Evolutionary conservation across 257 asterid species (phyloP).

Genomic region (Solanum bulbocastanum): DNA sequence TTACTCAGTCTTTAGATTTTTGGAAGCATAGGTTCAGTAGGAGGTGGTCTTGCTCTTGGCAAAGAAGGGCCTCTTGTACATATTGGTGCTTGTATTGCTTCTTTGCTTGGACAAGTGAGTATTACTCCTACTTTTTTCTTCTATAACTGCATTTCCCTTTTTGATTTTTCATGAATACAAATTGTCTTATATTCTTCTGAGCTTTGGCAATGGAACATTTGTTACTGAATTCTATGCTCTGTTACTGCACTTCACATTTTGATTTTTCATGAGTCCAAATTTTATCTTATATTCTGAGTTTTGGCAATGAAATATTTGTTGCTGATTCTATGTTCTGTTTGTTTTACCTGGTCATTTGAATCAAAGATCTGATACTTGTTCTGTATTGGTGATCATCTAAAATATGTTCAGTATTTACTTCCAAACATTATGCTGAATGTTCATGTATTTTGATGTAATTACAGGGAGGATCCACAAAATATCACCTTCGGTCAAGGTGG

Average conservation of each 20-base stretch:
- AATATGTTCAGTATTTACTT: not conserved
- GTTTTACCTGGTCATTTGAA: not conserved
- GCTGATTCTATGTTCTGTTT: not conserved
- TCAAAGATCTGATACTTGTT: not conserved
- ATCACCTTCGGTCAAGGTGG: constrained; percentile 91
- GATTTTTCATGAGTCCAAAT: not conserved
- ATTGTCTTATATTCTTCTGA: not conserved
- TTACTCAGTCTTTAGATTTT: constrained; percentile 48
- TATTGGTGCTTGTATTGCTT: constrained; percentile 96
- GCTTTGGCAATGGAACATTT: not conserved
- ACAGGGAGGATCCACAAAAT: constrained; percentile 97
- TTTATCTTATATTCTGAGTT: not conserved
- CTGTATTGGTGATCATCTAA: not conserved
- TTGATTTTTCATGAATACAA: not conserved
- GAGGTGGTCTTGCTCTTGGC: constrained; percentile 98
- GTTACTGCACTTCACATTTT: not conserved
- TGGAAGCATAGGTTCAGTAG: constrained; percentile 99
- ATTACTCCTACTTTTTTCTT: not conserved
- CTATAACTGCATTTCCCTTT: not conserved
- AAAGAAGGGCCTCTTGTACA: constrained; percentile 99
- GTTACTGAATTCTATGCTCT: not conserved
- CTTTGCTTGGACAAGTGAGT: constrained; percentile 97
- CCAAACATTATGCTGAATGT: not conserved
- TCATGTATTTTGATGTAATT: constrained; percentile 1
- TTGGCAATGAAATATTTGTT: not conserved